Base-by-base conservation (phyloP, 2,329 filamentous ascomycete species). In the Trichoderma citrinoviride region DNA sequence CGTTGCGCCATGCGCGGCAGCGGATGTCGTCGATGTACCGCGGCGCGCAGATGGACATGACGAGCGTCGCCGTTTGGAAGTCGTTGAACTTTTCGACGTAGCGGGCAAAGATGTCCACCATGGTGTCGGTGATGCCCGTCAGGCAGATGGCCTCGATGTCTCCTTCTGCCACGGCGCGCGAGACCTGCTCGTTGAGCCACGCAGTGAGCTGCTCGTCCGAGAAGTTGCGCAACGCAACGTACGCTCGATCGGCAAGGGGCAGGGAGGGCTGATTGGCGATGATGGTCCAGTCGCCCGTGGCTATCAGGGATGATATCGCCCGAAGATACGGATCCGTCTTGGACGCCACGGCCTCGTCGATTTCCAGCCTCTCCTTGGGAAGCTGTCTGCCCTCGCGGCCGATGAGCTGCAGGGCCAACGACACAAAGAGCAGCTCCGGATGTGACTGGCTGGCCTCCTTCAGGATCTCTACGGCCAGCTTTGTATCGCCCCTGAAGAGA, bases 101-200 rank as follows among this genome's bases (percentile, higher is more conserved):
- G 57, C 86, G 85, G 67, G 90, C 89, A 66, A 94, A 85, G 19
- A 95, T 85, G 73, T 93, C 89, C 65, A 93, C 87, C 58, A 89
- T 82, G 61, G 82, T 81, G 68, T 92, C 89, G 3, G 87, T 88
- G 66, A 96, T 88, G 43, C 92, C 92, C 0, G 90, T 91, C 14
- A 96, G 83, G 3, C 93, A 85, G 46, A 95, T 85, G 37, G 88
- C 91, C 75, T 93, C 90, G 56, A 93, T 85, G 71, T 93, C 88
- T 54, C 91, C 91, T 3, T 85, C 84, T 14, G 80, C 77, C 56
- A 88, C 84, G 17, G 87, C 85, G 46, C 84, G 81, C 4, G 81
- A 77, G 14, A 89, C 86, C 68, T 90, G 84, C 27, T 87, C 83
- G 29, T 85, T 80, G 29, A 96, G 85, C 84, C 92, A 94, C 54